A percentile compares a stretch with the other conserved stretches of the same genome.
phyloP scores from a whole-genome alignment of 2,329 filamentous ascomycete species.

The Metarhizium album region DNA sequence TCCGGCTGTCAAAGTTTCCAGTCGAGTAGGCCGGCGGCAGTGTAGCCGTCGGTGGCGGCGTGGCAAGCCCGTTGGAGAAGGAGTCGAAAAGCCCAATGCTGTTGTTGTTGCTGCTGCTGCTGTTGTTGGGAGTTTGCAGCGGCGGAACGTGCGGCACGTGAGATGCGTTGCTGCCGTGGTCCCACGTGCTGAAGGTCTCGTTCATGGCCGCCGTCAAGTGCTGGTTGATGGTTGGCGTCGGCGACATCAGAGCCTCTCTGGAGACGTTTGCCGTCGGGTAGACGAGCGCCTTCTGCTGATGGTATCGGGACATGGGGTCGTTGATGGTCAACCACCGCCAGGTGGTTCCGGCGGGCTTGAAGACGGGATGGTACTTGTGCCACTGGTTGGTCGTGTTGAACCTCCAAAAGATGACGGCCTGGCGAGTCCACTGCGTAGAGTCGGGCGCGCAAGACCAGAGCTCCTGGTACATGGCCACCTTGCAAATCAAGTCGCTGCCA shows the following conservation, averaged over 20 bases:
- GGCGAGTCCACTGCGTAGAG: conserved; percentile 40
- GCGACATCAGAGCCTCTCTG: conserved; percentile 41
- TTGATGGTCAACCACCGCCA: conserved; percentile 54
- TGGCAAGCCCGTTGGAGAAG: conserved; percentile 42
- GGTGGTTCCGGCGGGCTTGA: conserved; percentile 41
- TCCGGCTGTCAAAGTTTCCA: conserved; percentile 4
- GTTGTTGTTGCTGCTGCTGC: conserved; percentile 20
- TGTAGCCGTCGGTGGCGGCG: conserved; percentile 44
- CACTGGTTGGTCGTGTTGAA: conserved; percentile 45
- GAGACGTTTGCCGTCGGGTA: conserved; percentile 23
- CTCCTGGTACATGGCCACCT: conserved; percentile 58
- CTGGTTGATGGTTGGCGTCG: conserved; percentile 37
- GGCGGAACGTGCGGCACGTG: conserved; percentile 22
- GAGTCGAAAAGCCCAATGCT: conserved; percentile 34
- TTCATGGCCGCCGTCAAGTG: conserved; percentile 45
- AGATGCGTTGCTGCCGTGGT: conserved; percentile 18
- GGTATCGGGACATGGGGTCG: conserved; percentile 47
- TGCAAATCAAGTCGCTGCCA: conserved; percentile 45
- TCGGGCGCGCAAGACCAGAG: conserved; percentile 45
- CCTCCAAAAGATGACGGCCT: conserved; percentile 52
- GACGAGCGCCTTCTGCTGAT: conserved; percentile 38
- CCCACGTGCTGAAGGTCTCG: conserved; percentile 45
- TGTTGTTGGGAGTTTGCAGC: conserved; percentile 22
- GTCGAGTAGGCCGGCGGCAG: conserved; percentile 36
- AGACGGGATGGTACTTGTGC: conserved; percentile 36